phyloP scores from a whole-genome alignment of 371 early-diverging fungal species.

The Blastocladiella emersonii region DNA sequence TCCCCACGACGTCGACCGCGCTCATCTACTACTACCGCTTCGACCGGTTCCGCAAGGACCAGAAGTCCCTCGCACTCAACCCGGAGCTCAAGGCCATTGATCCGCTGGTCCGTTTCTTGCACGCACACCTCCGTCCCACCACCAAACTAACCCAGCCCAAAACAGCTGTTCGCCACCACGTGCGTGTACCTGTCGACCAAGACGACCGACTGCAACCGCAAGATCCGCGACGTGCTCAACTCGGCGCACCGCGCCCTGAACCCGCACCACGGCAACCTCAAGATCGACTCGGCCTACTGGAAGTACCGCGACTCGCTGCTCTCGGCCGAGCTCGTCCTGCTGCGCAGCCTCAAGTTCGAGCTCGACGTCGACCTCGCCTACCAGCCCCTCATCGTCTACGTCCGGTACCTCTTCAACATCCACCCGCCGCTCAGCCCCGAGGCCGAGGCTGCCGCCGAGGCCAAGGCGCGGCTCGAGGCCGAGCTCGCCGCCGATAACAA shows the following conservation, averaged over 20 bases:
- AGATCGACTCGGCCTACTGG: neutral
- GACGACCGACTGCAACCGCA: neutral
- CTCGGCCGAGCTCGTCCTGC: neutral
- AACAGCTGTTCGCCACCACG: neutral
- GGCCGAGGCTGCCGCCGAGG: too few relatives aligned
- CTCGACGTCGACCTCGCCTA: neutral
- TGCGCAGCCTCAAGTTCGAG: neutral
- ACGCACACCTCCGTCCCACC: neutral
- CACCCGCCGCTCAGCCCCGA: neutral
- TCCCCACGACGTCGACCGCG: neutral
- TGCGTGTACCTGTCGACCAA: neutral
- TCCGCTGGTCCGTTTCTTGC: neutral
- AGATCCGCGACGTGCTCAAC: slow-evolving; percentile 1
- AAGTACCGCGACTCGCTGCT: neutral
- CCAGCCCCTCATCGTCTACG: too few relatives aligned
- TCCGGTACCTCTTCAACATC: neutral
- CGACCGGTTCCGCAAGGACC: neutral
- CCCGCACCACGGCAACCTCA: neutral
- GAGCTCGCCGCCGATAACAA: too few relatives aligned
- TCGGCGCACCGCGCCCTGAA: neutral
- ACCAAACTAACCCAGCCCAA: too few relatives aligned
- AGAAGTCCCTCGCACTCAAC: neutral
- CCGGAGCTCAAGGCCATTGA: neutral
- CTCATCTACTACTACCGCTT: neutral
- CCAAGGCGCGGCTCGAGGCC: too few relatives aligned